Conservation (phyloP, 1,139 yeast species). For the Candida sp. region DNA sequence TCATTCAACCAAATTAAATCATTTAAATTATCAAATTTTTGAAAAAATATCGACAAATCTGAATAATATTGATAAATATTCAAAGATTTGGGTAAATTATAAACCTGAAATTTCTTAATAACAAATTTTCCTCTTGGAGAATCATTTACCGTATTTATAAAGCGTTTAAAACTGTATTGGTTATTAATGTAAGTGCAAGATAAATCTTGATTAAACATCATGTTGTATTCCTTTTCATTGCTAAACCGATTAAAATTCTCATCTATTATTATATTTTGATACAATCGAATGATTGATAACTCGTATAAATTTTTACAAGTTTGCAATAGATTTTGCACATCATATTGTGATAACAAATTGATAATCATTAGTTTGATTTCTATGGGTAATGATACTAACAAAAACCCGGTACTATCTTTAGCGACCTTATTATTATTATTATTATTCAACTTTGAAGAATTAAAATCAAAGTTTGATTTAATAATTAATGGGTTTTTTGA, state of each 20-base stretch:
- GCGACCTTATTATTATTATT: neutral
- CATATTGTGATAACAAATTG: conserved; percentile 37
- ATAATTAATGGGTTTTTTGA: conserved; percentile 18
- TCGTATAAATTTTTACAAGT: conserved; percentile 26
- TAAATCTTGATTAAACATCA: conserved; percentile 7
- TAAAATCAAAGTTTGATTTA: neutral
- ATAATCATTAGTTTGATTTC: conserved; percentile 34
- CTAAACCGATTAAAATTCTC: conserved; percentile 31
- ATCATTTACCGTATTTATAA: conserved; percentile 12
- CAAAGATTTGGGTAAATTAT: conserved; percentile 33
- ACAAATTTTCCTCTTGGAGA: conserved; percentile 6
- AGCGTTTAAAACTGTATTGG: conserved; percentile 29
- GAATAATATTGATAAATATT: conserved; percentile 23
- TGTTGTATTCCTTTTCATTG: conserved; percentile 21
- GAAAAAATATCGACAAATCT: conserved; percentile 21
- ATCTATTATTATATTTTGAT: conserved; percentile 39
- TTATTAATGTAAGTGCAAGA: conserved; percentile 32
- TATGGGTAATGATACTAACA: conserved; percentile 28
- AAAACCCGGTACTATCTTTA: neutral
- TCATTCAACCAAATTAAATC: conserved; percentile 33
- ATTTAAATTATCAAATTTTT: conserved; percentile 14
- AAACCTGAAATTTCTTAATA: conserved; percentile 19
- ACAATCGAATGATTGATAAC: conserved; percentile 30
- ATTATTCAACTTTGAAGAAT: neutral
- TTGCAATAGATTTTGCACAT: conserved; percentile 30